These are phyloP conservation scores for Strobilomyces confusus DNA, from an alignment of 768 basidiomycete genomes.

Conservation along the genomic window DNA sequence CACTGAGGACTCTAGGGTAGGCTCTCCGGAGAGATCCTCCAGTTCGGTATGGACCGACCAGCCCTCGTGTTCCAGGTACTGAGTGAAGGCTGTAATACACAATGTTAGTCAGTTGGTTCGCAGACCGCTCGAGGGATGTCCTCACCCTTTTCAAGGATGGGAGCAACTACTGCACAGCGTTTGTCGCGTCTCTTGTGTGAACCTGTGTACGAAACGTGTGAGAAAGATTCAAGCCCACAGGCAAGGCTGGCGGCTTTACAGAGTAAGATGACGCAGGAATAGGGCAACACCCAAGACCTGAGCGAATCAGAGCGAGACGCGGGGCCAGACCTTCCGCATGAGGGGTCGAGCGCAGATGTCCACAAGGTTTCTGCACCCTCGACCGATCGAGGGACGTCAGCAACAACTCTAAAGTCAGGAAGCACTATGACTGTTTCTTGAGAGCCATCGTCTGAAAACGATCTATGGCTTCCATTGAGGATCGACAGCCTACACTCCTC, in stretches of 20 bases:
- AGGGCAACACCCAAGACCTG: constrained; percentile 80
- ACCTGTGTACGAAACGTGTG: constrained; percentile 42
- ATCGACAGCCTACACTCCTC: constrained; percentile 61
- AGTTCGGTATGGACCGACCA: constrained; percentile 77
- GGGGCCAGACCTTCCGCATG: constrained; percentile 45
- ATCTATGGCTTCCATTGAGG: constrained; percentile 79
- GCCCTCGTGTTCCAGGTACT: constrained; percentile 58
- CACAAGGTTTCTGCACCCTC: constrained; percentile 71
- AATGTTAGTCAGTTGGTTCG: constrained; percentile 3
- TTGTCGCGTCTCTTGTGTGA: constrained; percentile 94
- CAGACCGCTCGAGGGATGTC: constrained; percentile 16
- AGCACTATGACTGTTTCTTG: constrained; percentile 82
- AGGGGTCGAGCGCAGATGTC: constrained; percentile 58
- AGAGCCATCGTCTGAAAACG: constrained; percentile 55
- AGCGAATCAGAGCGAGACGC: constrained; percentile 43
- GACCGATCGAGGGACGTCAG: constrained; percentile 59
- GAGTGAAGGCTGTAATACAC: constrained; percentile 49
- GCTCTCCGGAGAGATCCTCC: constrained; percentile 46
- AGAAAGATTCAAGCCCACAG: background rate
- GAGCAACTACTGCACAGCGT: constrained; percentile 84
- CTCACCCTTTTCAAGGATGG: constrained; percentile 72
- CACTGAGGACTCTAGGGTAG: constrained; percentile 25
- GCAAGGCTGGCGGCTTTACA: constrained; percentile 48
- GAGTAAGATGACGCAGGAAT: constrained; percentile 83
- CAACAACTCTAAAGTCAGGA: constrained; percentile 86